Base-by-base conservation (phyloP, 306 rosid genomes). In the Vigna nakashimae region DNA sequence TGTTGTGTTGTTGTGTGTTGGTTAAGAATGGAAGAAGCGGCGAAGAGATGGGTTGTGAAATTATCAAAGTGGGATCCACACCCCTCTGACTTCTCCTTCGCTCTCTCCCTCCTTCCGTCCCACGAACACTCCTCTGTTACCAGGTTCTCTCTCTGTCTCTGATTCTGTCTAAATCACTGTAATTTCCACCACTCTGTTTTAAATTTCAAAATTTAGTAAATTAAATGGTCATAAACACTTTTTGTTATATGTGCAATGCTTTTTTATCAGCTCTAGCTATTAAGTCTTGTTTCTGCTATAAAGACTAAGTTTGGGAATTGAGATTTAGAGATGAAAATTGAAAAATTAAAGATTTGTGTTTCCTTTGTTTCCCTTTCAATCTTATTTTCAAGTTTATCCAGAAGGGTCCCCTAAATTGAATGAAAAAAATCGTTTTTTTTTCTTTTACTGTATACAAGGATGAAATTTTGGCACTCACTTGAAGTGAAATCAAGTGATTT, bases 21-120 rank as follows among this genome's bases (percentile, higher is more conserved):
- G 3, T 34, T 34, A 8, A 59, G 49, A 14, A 88, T 93, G 98
- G 95, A 87, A 73, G 77, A 80, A 65, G 92, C 93, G 10, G 90
- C 88, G 17, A 87, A 64, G 80, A 85, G 98, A 82, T 90, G 98
- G 97, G 81, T 85, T 5, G 91, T 90, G 1, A 86, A 94, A 82
- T 78, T 90, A 70, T 90, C 98, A 1, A 77, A 84, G 79, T 94
- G 98, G 98, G 83, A 91, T 28, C 94, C 97, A 40, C 81, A 75
- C 36, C 88, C 96, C 24, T 42, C 0, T 2, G 79, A 88, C 24
- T 88, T 92, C 79, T 81, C 87, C 75, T 84, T 49, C 43, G 90
- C 88, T 18, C 90, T 94, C 67, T 81, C 89, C 78, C 82, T 85
- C 56, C 91, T 94, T 24, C 96, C 97, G 65, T 65, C 75, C 7